Conservation (phyloP, 768 basidiomycete species). For the Tephrocybe rancida region DNA sequence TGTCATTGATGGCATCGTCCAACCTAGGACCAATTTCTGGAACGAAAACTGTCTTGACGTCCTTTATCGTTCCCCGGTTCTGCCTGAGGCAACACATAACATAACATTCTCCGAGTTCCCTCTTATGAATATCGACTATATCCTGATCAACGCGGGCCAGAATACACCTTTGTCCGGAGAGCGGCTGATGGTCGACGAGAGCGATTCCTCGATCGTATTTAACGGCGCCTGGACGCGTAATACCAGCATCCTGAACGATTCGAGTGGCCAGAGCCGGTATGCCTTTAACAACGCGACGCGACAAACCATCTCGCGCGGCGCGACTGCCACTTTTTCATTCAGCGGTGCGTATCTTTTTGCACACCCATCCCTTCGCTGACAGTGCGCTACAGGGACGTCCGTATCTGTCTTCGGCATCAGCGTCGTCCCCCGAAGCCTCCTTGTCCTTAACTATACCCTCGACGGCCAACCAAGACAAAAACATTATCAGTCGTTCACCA, state of each 20-base stretch:
- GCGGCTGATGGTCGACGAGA: constrained; percentile 1
- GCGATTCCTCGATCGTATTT: background rate
- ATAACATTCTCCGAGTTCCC: background rate
- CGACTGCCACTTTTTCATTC: constrained; percentile 3
- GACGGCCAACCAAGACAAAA: background rate
- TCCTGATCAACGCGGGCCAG: constrained; percentile 1
- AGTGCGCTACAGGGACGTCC: constrained; percentile 7
- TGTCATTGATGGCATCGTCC: background rate
- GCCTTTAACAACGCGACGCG: background rate
- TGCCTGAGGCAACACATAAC: background rate
- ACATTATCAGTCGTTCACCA: background rate
- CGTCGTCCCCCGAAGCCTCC: background rate
- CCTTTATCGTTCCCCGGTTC: background rate
- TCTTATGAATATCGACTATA: constrained; percentile 1
- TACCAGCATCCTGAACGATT: background rate
- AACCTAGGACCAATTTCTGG: too few species aligned
- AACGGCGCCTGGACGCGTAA: background rate
- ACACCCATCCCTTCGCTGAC: too few species aligned
- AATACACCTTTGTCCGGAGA: background rate
- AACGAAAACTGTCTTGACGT: background rate
- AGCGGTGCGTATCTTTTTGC: background rate
- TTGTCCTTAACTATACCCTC: background rate
- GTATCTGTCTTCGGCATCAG: constrained; percentile 5
- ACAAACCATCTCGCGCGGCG: background rate
- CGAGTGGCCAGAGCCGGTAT: background rate